Evolutionary conservation across 164 flowering plant species (phyloP).

Genomic region (Saururus chinensis): DNA sequence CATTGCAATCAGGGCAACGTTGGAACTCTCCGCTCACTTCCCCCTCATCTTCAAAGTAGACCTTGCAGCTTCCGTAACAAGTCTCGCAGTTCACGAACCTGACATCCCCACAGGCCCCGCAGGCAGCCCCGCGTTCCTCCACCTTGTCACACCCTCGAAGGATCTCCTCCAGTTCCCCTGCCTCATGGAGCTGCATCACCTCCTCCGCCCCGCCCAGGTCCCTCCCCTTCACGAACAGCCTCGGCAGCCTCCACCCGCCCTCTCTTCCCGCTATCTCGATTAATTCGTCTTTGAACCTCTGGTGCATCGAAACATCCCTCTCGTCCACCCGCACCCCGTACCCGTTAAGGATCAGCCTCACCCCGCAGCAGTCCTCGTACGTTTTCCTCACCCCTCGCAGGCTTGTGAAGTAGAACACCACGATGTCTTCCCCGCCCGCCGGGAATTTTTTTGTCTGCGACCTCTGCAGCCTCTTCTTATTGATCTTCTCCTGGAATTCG

Average conservation of each 20-base stretch:
- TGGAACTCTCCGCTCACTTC: constrained; percentile 42
- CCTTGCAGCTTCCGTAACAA: constrained; percentile 86
- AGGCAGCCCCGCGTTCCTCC: constrained; percentile 31
- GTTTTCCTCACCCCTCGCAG: constrained; percentile 87
- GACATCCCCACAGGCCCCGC: constrained; percentile 76
- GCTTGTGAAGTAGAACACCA: constrained; percentile 74
- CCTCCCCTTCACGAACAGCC: constrained; percentile 52
- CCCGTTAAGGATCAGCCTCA: constrained; percentile 53
- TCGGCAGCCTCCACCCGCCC: constrained; percentile 41
- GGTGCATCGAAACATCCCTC: constrained; percentile 89
- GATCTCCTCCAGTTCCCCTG: constrained; percentile 54
- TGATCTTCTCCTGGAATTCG: constrained; percentile 9
- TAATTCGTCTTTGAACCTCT: constrained; percentile 68
- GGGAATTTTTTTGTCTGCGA: constrained; percentile 4
- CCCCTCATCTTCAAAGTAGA: constrained; percentile 41
- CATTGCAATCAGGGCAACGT: constrained; percentile 82
- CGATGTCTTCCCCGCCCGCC: constrained; percentile 32
- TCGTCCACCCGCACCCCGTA: constrained; percentile 61
- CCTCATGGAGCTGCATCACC: constrained; percentile 55
- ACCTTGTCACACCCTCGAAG: constrained; percentile 41
- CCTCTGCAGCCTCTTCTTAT: constrained; percentile 4
- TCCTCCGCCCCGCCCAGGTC: constrained; percentile 81
- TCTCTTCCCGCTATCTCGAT: constrained; percentile 34
- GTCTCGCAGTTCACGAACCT: constrained; percentile 81
- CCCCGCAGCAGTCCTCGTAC: constrained; percentile 75